A percentile compares a stretch with the other conserved stretches of the same genome.
phyloP scores from a whole-genome alignment of 495 filamentous ascomycete genomes.

The Neurospora tetrasperma region DNA sequence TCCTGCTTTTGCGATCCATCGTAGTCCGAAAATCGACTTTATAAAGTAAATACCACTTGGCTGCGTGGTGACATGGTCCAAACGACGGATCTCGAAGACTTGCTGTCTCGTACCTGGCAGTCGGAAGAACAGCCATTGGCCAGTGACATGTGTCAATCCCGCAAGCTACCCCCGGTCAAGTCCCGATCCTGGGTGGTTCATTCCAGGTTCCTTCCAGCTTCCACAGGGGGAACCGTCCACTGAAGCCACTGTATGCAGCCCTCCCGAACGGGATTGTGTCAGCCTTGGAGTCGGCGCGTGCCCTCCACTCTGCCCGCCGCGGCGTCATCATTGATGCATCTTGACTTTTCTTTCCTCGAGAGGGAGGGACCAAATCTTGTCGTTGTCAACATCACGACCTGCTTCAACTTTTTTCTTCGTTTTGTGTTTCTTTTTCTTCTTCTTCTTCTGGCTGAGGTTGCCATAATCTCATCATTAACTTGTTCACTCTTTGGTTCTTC shows the following conservation, averaged over 20 bases:
- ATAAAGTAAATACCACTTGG: background rate
- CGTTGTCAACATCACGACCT: background rate
- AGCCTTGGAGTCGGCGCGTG: background rate
- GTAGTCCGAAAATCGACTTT: background rate
- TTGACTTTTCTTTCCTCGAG: background rate
- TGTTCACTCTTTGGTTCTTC: background rate
- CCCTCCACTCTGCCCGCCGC: background rate
- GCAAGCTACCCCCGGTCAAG: background rate
- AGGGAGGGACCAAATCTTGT: background rate
- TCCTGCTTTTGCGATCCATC: background rate
- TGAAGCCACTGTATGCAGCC: background rate
- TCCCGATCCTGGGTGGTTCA: background rate
- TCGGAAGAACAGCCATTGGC: background rate
- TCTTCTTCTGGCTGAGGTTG: background rate
- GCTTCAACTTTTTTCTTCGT: background rate
- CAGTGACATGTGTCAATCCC: background rate
- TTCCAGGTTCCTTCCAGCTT: background rate
- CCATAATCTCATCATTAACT: background rate
- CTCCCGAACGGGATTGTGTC: background rate
- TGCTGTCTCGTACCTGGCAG: background rate
- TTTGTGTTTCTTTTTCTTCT: background rate
- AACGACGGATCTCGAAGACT: background rate
- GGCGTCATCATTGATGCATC: background rate
- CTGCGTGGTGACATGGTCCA: background rate
- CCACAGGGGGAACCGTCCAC: background rate